phyloP scores from a whole-genome alignment of 495 filamentous ascomycete genomes.

The Penicillium soppii region DNA sequence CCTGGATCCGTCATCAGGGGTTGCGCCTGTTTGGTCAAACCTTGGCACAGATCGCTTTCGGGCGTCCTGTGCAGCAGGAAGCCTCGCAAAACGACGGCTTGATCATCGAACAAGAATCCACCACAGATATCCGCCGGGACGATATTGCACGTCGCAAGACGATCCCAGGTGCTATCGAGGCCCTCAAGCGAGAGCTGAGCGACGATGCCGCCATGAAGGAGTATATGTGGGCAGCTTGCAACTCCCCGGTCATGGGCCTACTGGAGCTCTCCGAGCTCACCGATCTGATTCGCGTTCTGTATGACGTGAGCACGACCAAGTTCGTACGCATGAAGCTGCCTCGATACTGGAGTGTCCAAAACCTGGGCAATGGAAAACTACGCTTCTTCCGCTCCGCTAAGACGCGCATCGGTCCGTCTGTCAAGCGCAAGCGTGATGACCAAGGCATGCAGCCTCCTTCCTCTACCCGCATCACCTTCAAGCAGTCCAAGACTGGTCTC shows the following conservation, averaged over 20 bases:
- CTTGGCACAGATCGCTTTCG: conserved; percentile 79
- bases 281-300: conserved; percentile 74
- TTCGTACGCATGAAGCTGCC: conserved; percentile 66
- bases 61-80: conserved; percentile 44
- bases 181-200: conserved; percentile 69
- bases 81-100: conserved; percentile 55
- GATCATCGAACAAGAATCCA: conserved; percentile 75
- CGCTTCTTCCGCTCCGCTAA: conserved; percentile 38
- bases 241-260: conserved; percentile 62
- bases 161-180: conserved; percentile 72
- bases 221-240: conserved; percentile 76
- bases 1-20: conserved; percentile 71
- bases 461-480: conserved; percentile 47
- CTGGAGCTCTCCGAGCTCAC: conserved; percentile 74
- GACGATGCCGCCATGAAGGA: conserved; percentile 60
- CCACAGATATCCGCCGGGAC: conserved; percentile 65
- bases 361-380: conserved; percentile 54
- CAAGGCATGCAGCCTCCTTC: conserved; percentile 35
- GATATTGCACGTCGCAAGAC: conserved; percentile 70
- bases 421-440: conserved; percentile 48
- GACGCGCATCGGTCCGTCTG: conserved; percentile 29
- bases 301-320: conserved; percentile 61
- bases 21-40: conserved; percentile 66
- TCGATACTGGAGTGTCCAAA: conserved; percentile 64
- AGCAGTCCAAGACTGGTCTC: conserved; percentile 35